Evolutionary conservation across 2,329 filamentous ascomycete genomes (phyloP), one percentile per base, ranked within the genome.

Genomic region (Xylariaceae sp.): DNA sequence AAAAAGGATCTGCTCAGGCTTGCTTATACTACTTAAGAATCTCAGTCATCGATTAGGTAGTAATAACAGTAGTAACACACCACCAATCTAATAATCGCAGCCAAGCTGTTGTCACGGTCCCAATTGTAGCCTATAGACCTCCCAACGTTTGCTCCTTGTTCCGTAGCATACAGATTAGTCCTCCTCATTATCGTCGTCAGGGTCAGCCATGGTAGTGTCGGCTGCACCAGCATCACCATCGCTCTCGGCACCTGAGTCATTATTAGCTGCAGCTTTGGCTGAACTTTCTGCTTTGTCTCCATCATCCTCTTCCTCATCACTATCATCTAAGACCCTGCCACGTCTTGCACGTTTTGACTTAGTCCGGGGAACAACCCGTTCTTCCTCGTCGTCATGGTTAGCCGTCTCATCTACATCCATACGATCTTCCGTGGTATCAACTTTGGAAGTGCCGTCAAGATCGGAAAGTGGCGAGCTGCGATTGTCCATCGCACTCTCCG

Each of bases 291-390:
- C 71, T 19, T 68, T 71, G 26, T 29, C 57, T 31, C 57, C 56
- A 2, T 74, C 74, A 3, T 80, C 77, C 5, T 79, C 79, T 47
- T 81, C 79, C 47, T 82, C 79, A 49, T 82, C 79, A 49, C 77
- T 80, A 51, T 81, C 78, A 40, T 74, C 72, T 50, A 82, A 67
- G 31, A 82, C 76, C 37, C 78, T 72, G 26, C 76, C 78, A 43
- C 80, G 72, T 37, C 80, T 72, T 19, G 73, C 69, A 51, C 79
- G 73, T 68, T 80, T 54, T 60, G 59, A 64, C 45, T 65, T 65
- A 50, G 70, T 46, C 31, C 59, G 54, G 7, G 56, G 68, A 29
- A 73, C 71, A 26, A 70, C 77, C 2, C 79, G 80, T 1, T 81
- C 77, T 0, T 77, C 80, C 5, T 80, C 77, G 11, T 76, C 76